phyloP scores from a whole-genome alignment of 1,139 yeast genomes.

The Sugiyamaella grinbergsii region DNA sequence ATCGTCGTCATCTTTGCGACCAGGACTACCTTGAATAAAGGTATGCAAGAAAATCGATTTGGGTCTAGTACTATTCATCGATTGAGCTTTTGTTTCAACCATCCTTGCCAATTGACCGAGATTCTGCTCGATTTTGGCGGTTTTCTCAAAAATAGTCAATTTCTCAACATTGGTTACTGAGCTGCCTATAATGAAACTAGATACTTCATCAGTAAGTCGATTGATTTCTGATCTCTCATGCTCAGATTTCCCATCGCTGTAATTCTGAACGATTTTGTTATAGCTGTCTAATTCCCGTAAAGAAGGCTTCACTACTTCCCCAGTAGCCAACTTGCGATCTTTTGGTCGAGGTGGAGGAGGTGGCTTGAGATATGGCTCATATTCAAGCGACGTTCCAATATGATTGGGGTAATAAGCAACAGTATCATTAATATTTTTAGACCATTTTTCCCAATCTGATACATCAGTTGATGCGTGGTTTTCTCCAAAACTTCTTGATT shows the following conservation, averaged over 20 bases:
- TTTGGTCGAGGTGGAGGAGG: conserved; percentile 31
- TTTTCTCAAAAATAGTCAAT: conserved; percentile 33
- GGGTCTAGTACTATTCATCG: neutral
- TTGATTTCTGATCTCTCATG: conserved; percentile 26
- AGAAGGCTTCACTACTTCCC: conserved; percentile 23
- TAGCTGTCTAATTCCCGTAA: conserved; percentile 24
- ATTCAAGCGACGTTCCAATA: conserved; percentile 29
- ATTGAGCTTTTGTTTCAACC: neutral
- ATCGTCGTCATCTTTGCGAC: neutral
- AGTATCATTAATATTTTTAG: conserved; percentile 3
- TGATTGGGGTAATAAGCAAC: conserved; percentile 25
- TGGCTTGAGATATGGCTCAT: conserved; percentile 22
- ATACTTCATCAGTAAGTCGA: conserved; percentile 30
- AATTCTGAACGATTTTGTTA: conserved; percentile 19
- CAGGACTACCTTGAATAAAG: neutral
- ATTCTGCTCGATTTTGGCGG: conserved; percentile 25
- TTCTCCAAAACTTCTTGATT: too few relatives aligned
- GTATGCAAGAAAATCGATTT: conserved; percentile 2
- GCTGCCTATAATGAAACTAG: conserved; percentile 30
- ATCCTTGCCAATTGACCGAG: conserved; percentile 12
- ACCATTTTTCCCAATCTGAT: conserved; percentile 7
- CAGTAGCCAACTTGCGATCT: conserved; percentile 24
- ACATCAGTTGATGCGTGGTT: neutral
- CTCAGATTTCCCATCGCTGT: conserved; percentile 18
- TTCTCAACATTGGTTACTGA: conserved; percentile 25